These are phyloP conservation scores for Yarrowia porcina DNA, from an alignment of 805 yeast species.

Conservation along the genomic window DNA sequence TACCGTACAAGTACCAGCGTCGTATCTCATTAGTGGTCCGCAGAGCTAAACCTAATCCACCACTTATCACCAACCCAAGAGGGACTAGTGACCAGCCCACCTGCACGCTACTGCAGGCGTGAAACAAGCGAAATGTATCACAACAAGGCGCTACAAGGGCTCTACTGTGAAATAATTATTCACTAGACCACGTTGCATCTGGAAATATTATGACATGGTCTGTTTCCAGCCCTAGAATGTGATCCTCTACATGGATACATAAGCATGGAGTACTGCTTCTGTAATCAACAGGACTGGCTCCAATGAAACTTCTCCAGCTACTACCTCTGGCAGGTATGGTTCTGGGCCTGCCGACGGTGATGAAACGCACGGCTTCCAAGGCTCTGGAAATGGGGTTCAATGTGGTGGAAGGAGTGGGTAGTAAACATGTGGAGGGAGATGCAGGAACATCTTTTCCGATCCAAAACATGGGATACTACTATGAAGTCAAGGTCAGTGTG, in stretches of 20 bases:
- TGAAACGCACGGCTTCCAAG: background rate
- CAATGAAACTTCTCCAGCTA: background rate
- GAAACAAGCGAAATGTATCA: background rate
- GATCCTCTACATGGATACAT: background rate
- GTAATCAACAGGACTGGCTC: background rate
- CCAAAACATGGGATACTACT: constrained; percentile 26
- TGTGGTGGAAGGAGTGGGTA: background rate
- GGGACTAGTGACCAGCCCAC: background rate
- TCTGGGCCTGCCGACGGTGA: background rate
- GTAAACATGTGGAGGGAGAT: constrained; percentile 6
- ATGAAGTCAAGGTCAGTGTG: constrained; percentile 35
- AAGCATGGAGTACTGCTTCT: background rate
- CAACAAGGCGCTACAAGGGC: too few species aligned
- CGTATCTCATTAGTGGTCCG: background rate
- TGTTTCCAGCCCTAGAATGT: background rate
- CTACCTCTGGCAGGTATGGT: background rate
- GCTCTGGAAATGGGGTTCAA: constrained; percentile 2
- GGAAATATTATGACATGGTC: background rate
- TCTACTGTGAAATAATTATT: background rate
- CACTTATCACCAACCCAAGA: background rate
- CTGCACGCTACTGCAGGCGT: background rate
- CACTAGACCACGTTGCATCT: background rate
- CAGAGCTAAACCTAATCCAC: background rate
- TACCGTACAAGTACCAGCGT: too few species aligned
- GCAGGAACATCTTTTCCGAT: background rate